These are phyloP conservation scores for Cinnamomum chago DNA, from an alignment of 164 flowering plant genomes.

Conservation along the genomic window DNA sequence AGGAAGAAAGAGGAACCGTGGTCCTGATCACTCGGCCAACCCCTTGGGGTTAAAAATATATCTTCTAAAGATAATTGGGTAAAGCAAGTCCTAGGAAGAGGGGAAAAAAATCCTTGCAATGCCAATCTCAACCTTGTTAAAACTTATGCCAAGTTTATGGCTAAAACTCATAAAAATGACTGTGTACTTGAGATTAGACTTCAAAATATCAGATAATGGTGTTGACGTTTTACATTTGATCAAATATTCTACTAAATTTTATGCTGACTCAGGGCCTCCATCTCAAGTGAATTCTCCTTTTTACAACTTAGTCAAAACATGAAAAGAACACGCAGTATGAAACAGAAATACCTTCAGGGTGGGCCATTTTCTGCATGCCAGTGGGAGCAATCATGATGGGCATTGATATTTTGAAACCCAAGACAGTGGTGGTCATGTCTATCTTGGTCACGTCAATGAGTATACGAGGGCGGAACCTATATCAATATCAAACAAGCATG, in stretches of 20 bases:
- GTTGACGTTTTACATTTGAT: neutral
- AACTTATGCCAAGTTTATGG: neutral
- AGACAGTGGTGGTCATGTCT: slow-evolving; percentile 57
- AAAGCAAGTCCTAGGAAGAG: too few relatives aligned
- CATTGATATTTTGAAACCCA: slow-evolving; percentile 83
- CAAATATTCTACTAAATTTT: too few relatives aligned
- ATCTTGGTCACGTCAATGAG: slow-evolving; percentile 84
- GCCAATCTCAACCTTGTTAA: neutral
- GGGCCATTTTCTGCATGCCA: slow-evolving; percentile 93
- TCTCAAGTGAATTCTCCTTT: neutral
- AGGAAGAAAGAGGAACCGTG: too few relatives aligned
- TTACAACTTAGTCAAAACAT: neutral
- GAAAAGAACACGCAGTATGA: neutral
- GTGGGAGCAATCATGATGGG: slow-evolving; percentile 94
- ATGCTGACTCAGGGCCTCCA: neutral
- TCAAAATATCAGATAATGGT: neutral
- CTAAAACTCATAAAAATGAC: neutral
- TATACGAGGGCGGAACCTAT: slow-evolving; percentile 80
- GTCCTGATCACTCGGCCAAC: too few relatives aligned
- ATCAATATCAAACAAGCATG: neutral
- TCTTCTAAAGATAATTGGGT: neutral
- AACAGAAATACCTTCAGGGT: slow-evolving; percentile 60
- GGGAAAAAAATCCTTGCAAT: too few relatives aligned
- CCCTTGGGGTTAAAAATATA: too few relatives aligned
- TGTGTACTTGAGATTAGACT: neutral